These are phyloP conservation scores for Zizania palustris DNA, from an alignment of 202 grass and related monocot species.

Conservation along the genomic window DNA sequence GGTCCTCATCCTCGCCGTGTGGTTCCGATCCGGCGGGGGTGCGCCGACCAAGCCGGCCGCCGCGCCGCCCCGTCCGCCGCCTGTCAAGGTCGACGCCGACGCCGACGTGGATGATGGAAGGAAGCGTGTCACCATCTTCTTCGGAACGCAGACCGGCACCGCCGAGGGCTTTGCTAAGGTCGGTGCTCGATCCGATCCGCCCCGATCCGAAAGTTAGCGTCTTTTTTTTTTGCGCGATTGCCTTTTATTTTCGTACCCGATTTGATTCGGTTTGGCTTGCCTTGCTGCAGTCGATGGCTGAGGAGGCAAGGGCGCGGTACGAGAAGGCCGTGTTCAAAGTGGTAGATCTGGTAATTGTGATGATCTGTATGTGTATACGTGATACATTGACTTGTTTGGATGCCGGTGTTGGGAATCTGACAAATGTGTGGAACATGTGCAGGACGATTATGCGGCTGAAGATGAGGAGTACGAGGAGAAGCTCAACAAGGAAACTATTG, in stretches of 20 bases:
- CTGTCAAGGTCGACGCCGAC: constrained; percentile 48
- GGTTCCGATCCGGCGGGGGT: constrained; percentile 52
- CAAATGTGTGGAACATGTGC: constrained; percentile 12
- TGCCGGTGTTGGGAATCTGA: background rate
- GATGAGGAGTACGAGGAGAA: constrained; percentile 86
- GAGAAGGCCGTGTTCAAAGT: constrained; percentile 86
- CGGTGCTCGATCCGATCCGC: constrained; percentile 40
- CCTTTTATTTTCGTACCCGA: constrained; percentile 1
- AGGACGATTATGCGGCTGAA: constrained; percentile 94
- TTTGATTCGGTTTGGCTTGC: background rate
- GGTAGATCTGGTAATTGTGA: constrained; percentile 76
- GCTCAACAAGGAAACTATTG: constrained; percentile 77
- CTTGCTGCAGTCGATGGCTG: constrained; percentile 60
- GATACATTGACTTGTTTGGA: background rate
- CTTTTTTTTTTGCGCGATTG: background rate
- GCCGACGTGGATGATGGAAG: constrained; percentile 56
- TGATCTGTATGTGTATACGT: background rate
- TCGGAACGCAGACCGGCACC: constrained; percentile 94
- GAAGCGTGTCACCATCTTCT: constrained; percentile 88
- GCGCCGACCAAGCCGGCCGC: constrained; percentile 2
- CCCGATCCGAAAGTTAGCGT: constrained; percentile 29
- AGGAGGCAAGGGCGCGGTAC: constrained; percentile 77
- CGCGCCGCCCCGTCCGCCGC: constrained; percentile 42
- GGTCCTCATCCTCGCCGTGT: constrained; percentile 50
- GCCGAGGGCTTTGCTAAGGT: constrained; percentile 98